phyloP scores from a whole-genome alignment of 805 yeast genomes.

The Zygosaccharomyces pseudorouxii region DNA sequence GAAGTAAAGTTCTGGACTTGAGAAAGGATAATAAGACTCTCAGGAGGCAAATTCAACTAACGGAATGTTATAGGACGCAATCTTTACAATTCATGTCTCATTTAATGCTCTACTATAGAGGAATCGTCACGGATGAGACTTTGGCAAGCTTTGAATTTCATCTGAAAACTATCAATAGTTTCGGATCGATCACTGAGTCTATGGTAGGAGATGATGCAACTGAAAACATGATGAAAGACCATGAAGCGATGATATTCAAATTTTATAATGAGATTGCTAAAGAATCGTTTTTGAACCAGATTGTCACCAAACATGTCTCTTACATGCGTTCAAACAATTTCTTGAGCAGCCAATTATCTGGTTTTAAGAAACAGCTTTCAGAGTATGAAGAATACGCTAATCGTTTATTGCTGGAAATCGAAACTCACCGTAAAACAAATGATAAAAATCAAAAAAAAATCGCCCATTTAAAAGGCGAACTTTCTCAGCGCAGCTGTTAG shows the following conservation, averaged over 20 bases:
- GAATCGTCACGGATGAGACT: conserved; percentile 18
- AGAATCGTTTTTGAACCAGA: conserved; percentile 20
- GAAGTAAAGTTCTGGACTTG: conserved; percentile 25
- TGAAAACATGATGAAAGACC: conserved; percentile 8
- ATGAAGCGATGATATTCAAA: conserved; percentile 9
- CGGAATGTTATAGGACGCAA: conserved; percentile 22
- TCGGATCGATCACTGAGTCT: conserved; percentile 1
- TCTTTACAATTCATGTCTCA: conserved; percentile 31
- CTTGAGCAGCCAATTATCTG: conserved; percentile 21
- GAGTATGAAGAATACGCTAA: conserved; percentile 16
- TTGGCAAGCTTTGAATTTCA: conserved; percentile 18
- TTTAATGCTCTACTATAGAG: conserved; percentile 24
- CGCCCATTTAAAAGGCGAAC: conserved; percentile 3
- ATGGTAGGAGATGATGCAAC: conserved; percentile 4
- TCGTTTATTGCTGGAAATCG: conserved; percentile 13
- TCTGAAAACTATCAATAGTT: conserved; percentile 15
- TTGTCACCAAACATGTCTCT: conserved; percentile 22
- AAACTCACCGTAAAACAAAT: conserved; percentile 5
- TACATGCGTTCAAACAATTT: conserved; percentile 24
- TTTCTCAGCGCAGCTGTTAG: conserved; percentile 3
- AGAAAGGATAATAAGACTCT: conserved; percentile 18
- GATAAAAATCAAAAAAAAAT: conserved; percentile 9
- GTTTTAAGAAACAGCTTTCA: conserved; percentile 18
- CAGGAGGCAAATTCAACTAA: conserved; percentile 16
- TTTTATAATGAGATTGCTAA: conserved; percentile 24